Base-by-base conservation (phyloP, 805 yeast species). In the Wickerhamomyces rabaulensis region DNA sequence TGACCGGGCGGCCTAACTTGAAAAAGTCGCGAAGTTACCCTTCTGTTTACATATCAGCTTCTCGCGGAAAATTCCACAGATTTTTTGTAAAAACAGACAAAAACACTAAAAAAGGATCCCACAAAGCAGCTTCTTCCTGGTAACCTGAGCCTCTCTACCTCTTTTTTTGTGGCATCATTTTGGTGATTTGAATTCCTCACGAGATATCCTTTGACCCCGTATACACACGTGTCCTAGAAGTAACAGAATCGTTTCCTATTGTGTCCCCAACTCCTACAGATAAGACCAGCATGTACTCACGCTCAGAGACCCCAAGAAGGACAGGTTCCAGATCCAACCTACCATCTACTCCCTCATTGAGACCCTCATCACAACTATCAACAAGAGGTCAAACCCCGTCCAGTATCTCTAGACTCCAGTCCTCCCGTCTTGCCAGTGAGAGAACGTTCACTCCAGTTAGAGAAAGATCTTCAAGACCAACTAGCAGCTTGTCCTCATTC, bases 251-350 rank as follows among this genome's bases (percentile, higher is more conserved):
- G 12, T 25, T 9, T 9, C 27, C 4, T 9, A 25, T 25, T 27
- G 31, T 27, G 15, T 27, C n/a, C 31, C 31, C 15, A 27, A 13
- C 13, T 19, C n/a, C 22, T 23, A 4, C 10, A 33, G 36, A 33
- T 33, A 33, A 21, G 35, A 22, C 40, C 39, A 37, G 17, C 12
- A 54, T 56, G 60, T 52, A 44, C 35, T 52, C 55, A 13, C 48
- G 58, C 26, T 49, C 54, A 15, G 60, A 54, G 31, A 57, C 61
- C 1, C 61, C 61, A 9, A 49, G 58, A 39, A 45, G 56, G 40
- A 38, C 51, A 16, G 47, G 43, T 1, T 20, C 46, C 19, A 33
- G 36, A 33, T 47, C 44, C 12, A 31, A 21, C 6, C 27, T 47
- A 3, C 56, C 55, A 1, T 50, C 58, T 1, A 57, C 61, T 13